Evolutionary conservation across 495 filamentous ascomycete species (phyloP), one percentile per base, ranked within the genome.

Genomic region (Penicillium pulvis): DNA sequence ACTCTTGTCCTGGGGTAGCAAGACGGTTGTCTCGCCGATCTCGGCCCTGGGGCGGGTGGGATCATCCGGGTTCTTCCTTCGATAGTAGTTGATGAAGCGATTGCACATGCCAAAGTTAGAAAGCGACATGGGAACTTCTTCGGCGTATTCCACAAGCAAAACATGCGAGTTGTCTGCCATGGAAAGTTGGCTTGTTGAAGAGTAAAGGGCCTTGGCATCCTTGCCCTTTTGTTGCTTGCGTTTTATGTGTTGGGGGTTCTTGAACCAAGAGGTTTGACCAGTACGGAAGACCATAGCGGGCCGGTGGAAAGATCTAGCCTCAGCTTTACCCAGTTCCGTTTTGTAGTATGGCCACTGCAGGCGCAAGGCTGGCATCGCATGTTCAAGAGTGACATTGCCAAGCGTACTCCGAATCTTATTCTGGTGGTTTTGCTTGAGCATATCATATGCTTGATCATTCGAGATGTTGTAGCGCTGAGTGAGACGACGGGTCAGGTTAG

Each of bases 61-160:
- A 67, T 95, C 92, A 26, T 93, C 90, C 30, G 82, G 83, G 63
- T 89, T 88, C 67, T 90, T 94, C 33, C 92, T 87, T 16, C 94
- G 88, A 68, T 97, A 97, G 74, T 97, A 98, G 65, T 98, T 97
- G 74, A 98, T 89, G 42, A 98, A 84, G 42, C 90, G 88, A 69
- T 86, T 93, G 51, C 91, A 93, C 94, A 99, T 99, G 58, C 93
- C 94, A 61, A 97, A 93, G 71, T 96, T 95, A 8, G 94, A 97
- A 59, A 99, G 79, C 56, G 93, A 89, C 12, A 85, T 89, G 1
- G 94, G 94, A 54, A 90, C 89, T 70, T 98, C 91, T 69, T 99
- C 94, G 11, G 91, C 94, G 73, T 98, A 98, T 74, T 99, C 94
- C 33, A 97, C 85, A 16, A 99, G 80, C 9, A 97, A 77, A 16